Percentiles rank a stretch among this genome's conserved stretches.
Conservation (phyloP, 2,329 filamentous ascomycete species). For the Mycocentrospora acerina region DNA sequence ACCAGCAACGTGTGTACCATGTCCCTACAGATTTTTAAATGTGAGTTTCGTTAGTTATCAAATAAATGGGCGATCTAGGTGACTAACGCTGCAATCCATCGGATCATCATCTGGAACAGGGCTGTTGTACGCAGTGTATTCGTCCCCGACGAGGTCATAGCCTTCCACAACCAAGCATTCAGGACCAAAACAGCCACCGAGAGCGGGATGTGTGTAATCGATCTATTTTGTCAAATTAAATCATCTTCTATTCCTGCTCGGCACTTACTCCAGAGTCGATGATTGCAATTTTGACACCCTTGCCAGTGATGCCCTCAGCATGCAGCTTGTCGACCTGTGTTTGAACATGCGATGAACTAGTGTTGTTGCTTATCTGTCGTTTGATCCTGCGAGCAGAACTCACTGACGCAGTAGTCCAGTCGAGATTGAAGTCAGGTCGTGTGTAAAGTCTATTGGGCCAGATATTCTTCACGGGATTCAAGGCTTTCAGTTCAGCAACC, state of each 20-base stretch:
- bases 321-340: slow-evolving; percentile 43
- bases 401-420: neutral
- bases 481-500: slow-evolving; percentile 1
- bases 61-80: too few relatives aligned
- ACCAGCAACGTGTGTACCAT: slow-evolving; percentile 58
- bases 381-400: neutral
- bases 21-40: too few relatives aligned
- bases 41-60: too few relatives aligned
- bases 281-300: slow-evolving; percentile 48
- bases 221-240: too few relatives aligned
- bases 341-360: slow-evolving; percentile 37
- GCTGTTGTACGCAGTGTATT: slow-evolving; percentile 35
- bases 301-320: slow-evolving; percentile 48
- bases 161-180: slow-evolving; percentile 61
- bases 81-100: slow-evolving; percentile 51
- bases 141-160: slow-evolving; percentile 61
- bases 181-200: slow-evolving; percentile 64
- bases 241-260: too few relatives aligned
- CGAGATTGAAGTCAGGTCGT: slow-evolving; percentile 3
- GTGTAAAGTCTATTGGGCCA: slow-evolving; percentile 16
- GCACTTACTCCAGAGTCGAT: slow-evolving; percentile 45
- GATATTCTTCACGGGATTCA: slow-evolving; percentile 6
- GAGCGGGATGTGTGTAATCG: slow-evolving; percentile 65
- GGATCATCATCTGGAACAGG: slow-evolving; percentile 55
- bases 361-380: slow-evolving; percentile 6